Evolutionary conservation across 2,329 filamentous ascomycete genomes (phyloP).

Genomic region (Colletotrichum godetiae): DNA sequence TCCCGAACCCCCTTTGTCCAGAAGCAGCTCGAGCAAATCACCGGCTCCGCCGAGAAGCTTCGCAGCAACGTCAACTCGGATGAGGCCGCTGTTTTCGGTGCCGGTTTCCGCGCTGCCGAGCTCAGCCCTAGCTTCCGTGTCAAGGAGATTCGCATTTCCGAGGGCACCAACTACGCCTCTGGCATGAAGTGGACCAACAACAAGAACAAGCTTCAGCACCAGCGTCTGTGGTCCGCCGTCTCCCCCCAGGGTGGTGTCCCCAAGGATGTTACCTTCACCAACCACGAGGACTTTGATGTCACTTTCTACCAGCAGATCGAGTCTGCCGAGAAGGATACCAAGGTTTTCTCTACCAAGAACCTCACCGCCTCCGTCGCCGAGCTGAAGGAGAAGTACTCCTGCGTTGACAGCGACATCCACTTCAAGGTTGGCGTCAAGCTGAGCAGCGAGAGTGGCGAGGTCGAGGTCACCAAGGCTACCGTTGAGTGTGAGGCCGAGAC

Average conservation of each 20-base stretch:
- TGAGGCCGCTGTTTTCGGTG: conserved; percentile 95
- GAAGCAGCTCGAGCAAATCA: conserved; percentile 82
- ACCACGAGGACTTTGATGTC: conserved; percentile 83
- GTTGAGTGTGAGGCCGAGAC: conserved; percentile 88
- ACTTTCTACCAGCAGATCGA: conserved; percentile 80
- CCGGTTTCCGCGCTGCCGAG: conserved; percentile 91
- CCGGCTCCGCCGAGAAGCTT: conserved; percentile 80
- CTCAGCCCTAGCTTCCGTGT: conserved; percentile 96
- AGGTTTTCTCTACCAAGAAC: conserved; percentile 81
- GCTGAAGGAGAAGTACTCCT: conserved; percentile 83
- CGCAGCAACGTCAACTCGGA: conserved; percentile 96
- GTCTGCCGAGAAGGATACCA: conserved; percentile 69
- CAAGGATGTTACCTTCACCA: conserved; percentile 89
- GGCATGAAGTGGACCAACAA: conserved; percentile 79
- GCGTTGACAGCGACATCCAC: conserved; percentile 79
- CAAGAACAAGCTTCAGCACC: conserved; percentile 77
- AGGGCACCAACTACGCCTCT: conserved; percentile 79
- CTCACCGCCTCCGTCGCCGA: conserved; percentile 84
- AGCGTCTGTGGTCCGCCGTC: conserved; percentile 84
- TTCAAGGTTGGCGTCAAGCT: conserved; percentile 84
- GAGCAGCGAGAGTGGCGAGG: conserved; percentile 78
- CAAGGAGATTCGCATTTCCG: conserved; percentile 91
- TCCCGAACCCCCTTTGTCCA: conserved; percentile 95
- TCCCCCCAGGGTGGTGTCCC: conserved; percentile 78
- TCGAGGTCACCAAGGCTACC: conserved; percentile 79